phyloP scores from a whole-genome alignment of 208 protist genomes.

The Trypanosoma rangeli region DNA sequence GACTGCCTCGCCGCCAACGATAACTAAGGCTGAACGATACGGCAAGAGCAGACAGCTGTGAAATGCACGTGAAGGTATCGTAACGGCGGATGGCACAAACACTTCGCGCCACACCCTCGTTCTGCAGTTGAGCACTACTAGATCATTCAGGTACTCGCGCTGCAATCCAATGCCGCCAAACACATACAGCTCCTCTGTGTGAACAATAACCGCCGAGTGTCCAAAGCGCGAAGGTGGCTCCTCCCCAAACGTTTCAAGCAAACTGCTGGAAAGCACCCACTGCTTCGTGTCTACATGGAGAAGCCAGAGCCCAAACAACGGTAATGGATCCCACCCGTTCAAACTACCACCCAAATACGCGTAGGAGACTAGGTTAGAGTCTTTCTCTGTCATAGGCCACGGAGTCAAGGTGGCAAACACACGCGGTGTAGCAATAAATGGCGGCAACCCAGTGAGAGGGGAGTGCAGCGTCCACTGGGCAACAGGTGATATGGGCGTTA shows the following conservation, averaged over 20 bases:
- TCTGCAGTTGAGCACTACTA: constrained; percentile 55
- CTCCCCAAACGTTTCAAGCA: constrained; percentile 54
- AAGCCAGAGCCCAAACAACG: constrained; percentile 50
- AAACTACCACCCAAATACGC: constrained; percentile 71
- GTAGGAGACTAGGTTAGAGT: constrained; percentile 29
- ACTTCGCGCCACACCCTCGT: constrained; percentile 81
- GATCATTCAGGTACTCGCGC: constrained; percentile 52
- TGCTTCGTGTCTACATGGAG: constrained; percentile 34
- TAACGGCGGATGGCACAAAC: constrained; percentile 47
- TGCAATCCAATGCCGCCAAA: constrained; percentile 63
- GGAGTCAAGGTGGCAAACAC: constrained; percentile 64
- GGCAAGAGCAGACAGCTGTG: constrained; percentile 40
- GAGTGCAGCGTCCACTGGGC: constrained; percentile 39
- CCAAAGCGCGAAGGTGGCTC: constrained; percentile 67
- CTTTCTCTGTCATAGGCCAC: constrained; percentile 33
- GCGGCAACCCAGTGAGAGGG: constrained; percentile 34
- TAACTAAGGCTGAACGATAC: constrained; percentile 29
- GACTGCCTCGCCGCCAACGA: constrained; percentile 61
- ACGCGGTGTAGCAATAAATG: constrained; percentile 32
- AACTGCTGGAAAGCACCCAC: constrained; percentile 27
- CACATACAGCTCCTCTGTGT: constrained; percentile 44
- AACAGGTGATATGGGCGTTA: constrained; percentile 2
- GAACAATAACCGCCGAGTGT: constrained; percentile 44
- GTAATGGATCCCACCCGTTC: constrained; percentile 53
- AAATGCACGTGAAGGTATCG: constrained; percentile 59